Evolutionary conservation across 805 yeast genomes (phyloP).

Genomic region (Tetrapisispora taiwanensis): DNA sequence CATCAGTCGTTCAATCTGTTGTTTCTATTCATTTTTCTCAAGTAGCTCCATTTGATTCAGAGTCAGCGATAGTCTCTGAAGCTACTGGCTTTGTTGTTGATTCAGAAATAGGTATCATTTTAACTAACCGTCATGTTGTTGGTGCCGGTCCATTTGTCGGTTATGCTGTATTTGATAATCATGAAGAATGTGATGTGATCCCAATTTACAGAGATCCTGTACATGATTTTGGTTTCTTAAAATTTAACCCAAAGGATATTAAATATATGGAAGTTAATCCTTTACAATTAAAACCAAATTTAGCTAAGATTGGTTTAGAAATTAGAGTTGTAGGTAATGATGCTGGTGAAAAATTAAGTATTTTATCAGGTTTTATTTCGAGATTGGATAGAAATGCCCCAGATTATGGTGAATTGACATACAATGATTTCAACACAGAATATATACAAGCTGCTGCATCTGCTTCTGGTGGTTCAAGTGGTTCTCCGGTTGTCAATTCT

Average conservation of each 20-base stretch:
- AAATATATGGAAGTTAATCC: slow-evolving; percentile 66
- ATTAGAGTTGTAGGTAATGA: slow-evolving; percentile 94
- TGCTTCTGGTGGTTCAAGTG: slow-evolving; percentile 92
- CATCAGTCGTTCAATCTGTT: slow-evolving; percentile 71
- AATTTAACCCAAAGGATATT: slow-evolving; percentile 60
- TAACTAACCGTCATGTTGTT: slow-evolving; percentile 90
- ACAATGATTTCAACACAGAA: slow-evolving; percentile 88
- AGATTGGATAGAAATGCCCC: slow-evolving; percentile 91
- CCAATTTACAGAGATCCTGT: slow-evolving; percentile 90
- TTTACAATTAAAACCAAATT: slow-evolving; percentile 62
- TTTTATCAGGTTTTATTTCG: slow-evolving; percentile 67
- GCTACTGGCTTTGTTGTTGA: slow-evolving; percentile 97
- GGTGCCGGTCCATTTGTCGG: slow-evolving; percentile 94
- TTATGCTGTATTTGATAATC: slow-evolving; percentile 85
- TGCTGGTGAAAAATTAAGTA: slow-evolving; percentile 88
- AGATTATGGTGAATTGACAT: slow-evolving; percentile 78
- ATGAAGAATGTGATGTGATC: slow-evolving; percentile 79
- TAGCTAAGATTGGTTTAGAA: slow-evolving; percentile 86
- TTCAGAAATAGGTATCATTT: slow-evolving; percentile 64
- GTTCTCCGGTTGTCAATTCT: slow-evolving; percentile 90
- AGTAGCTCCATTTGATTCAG: slow-evolving; percentile 81
- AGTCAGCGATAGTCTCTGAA: slow-evolving; percentile 66
- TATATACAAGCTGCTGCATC: slow-evolving; percentile 94
- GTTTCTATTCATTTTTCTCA: slow-evolving; percentile 85
- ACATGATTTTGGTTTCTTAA: slow-evolving; percentile 85